Evolutionary conservation across 73 alveolate genomes (phyloP).

Genomic region (Symbiodinium pilosum): DNA sequence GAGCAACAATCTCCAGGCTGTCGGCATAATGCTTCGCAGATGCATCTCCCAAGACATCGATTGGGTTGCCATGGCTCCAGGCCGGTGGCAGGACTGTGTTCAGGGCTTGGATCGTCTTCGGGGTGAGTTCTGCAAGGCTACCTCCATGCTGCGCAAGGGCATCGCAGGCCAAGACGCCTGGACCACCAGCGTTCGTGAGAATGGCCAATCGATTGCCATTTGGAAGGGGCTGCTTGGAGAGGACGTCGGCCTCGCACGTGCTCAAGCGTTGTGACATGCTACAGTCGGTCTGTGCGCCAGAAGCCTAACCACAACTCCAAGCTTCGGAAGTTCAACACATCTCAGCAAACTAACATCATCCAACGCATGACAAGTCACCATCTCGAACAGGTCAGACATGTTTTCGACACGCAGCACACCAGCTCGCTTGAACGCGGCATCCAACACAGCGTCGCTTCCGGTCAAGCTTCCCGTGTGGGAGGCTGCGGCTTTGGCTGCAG

Average conservation of each 20-base stretch:
- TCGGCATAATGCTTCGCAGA: constrained; percentile 96
- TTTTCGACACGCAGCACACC: constrained; percentile 96
- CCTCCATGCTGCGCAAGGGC: constrained; percentile 95
- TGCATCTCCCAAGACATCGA: constrained; percentile 97
- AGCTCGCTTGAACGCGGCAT: constrained; percentile 95
- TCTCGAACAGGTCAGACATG: constrained; percentile 83
- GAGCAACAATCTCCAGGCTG: constrained; percentile 91
- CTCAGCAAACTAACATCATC: no score
- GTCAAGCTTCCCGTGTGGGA: constrained; percentile 96
- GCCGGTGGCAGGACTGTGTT: constrained; percentile 95
- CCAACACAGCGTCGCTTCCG: constrained; percentile 95
- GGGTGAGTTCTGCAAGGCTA: constrained; percentile 94
- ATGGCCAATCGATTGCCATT: constrained; percentile 89
- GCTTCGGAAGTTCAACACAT: neutral
- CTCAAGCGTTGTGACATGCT: no score
- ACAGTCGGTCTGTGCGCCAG: no score
- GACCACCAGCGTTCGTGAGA: constrained; percentile 96
- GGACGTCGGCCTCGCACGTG: constrained; percentile 58
- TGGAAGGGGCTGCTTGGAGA: constrained; percentile 76
- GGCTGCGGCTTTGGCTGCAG: constrained; percentile 95
- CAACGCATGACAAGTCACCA: constrained; percentile 1
- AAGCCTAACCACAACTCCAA: no score
- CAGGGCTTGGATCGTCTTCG: constrained; percentile 71
- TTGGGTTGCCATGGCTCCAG: constrained; percentile 96
- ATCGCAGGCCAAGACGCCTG: constrained; percentile 96